These are phyloP conservation scores for Metschnikowia lochheadii DNA, from an alignment of 805 yeast species.

Conservation along the genomic window DNA sequence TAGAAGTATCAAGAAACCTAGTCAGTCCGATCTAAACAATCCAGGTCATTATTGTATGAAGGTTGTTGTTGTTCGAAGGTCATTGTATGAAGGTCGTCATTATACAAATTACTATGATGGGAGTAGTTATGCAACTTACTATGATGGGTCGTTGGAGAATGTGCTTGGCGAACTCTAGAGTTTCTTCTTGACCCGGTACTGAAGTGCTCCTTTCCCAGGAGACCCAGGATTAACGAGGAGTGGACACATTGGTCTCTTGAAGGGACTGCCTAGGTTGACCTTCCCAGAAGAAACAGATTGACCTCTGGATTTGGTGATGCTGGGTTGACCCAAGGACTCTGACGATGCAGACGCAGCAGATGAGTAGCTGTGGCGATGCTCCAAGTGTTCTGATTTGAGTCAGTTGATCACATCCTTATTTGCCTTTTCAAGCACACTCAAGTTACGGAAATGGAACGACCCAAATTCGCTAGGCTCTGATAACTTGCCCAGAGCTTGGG, in stretches of 20 bases:
- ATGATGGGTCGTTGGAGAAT: constrained; percentile 3
- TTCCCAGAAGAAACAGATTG: constrained; percentile 24
- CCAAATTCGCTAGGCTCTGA: constrained; percentile 84
- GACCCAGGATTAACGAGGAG: constrained; percentile 24
- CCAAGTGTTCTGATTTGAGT: constrained; percentile 77
- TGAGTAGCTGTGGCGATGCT: constrained; percentile 50
- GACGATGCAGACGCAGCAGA: constrained; percentile 48
- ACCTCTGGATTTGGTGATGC: constrained; percentile 30
- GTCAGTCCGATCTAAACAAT: no score
- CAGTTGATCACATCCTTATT: constrained; percentile 89
- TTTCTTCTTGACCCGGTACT: constrained; percentile 6
- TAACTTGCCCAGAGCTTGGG: no score
- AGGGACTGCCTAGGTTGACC: constrained; percentile 31
- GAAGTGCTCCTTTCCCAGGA: constrained; percentile 21
- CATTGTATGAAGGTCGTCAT: no score
- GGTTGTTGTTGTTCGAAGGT: no score
- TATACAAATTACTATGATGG: no score
- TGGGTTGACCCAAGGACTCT: constrained; percentile 33
- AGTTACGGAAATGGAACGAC: constrained; percentile 81
- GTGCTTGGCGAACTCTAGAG: constrained; percentile 4
- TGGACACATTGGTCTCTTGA: constrained; percentile 48
- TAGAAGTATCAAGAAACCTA: no score
- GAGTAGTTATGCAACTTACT: no score
- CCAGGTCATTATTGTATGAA: no score
- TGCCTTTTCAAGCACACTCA: constrained; percentile 87